Base-by-base conservation (phyloP, 1,284 basidiomycete species). In the Apiotrichum siamense region DNA sequence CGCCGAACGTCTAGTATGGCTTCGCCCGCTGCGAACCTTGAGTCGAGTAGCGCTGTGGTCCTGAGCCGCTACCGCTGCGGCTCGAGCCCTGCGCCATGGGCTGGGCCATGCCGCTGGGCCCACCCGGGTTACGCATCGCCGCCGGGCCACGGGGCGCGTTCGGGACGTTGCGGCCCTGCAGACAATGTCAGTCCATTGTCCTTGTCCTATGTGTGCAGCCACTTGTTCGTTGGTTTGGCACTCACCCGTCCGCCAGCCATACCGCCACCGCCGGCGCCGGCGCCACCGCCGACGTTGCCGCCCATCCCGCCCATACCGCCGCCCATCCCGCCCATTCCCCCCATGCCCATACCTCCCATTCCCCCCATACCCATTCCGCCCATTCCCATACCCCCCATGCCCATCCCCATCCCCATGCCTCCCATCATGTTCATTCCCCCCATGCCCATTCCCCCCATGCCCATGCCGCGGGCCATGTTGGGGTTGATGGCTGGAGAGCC, bases 21-120 rank as follows among this genome's bases (percentile, higher is more conserved):
- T 64, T 69, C 23, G 69, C 59, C 43, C 72, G 61, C 36, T 70
- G 66, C 13, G 52, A 53, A 10, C 72, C 72, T 50, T 72, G 71
- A 9, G 71, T 74, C 20, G 69, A 70, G 51, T 74, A 72, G 43
- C 88, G 77, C 70, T 88, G 86, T 1, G 88, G 88, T 0, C 86
- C 86, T 32, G 84, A 57, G 29, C 58, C 58, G 25, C 82, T 76
- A 37, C 66, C 72, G 58, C 64, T 69, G 24, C 65, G 66, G 15
- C 70, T 68, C 60, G 77, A 72, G 17, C 75, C 76, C 74, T 76
- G 76, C 7, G 76, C 76, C 69, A 40, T 70, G 44, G 65, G 64
- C 64, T 63, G 64, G 67, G 44, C 62, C 61, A 72, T 70, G 20
- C 63, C 69, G 69, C 76, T 55, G 15, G 55, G 56, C n/a, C 59